Percentiles rank a stretch among this genome's conserved stretches.
Evolutionary conservation across 2,329 filamentous ascomycete genomes (phyloP).

Genomic region (Paecilomyces fulvus): DNA sequence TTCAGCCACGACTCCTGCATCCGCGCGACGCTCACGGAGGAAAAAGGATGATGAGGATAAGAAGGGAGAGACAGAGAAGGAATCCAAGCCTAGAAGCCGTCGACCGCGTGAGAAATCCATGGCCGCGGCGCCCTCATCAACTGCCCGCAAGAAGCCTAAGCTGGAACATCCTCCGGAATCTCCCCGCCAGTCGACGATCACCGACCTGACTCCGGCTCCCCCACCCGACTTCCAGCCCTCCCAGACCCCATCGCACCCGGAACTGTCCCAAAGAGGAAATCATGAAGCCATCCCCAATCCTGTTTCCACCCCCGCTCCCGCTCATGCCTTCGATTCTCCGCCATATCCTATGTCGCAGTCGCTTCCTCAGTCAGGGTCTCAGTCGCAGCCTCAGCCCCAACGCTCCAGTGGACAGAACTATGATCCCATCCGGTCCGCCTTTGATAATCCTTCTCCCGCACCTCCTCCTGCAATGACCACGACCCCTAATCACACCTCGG

Average conservation of each 20-base stretch:
- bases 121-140: conserved; percentile 10
- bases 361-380: conserved; percentile 9
- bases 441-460: conserved; percentile 31
- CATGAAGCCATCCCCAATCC: conserved; percentile 32
- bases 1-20: conserved; percentile 13
- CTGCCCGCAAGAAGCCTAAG: conserved; percentile 42
- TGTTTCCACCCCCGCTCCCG: conserved; percentile 23
- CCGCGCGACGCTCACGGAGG: conserved; percentile 26
- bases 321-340: conserved; percentile 17
- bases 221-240: conserved; percentile 4
- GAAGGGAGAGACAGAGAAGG: conserved; percentile 16
- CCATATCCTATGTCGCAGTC: conserved; percentile 12
- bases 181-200: conserved; percentile 31
- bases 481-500: conserved; percentile 31
- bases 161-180: conserved; percentile 23
- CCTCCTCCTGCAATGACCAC: conserved; percentile 31
- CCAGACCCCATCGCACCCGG: conserved; percentile 4
- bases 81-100: conserved; percentile 19
- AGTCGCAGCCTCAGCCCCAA: conserved; percentile 34
- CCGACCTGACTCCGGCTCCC: conserved; percentile 24
- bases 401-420: conserved; percentile 74
- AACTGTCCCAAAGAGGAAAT: conserved; percentile 24
- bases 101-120: conserved; percentile 29
- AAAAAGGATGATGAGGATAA: conserved; percentile 32
- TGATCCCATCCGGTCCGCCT: conserved; percentile 78